phyloP scores from a whole-genome alignment of 2,329 filamentous ascomycete species.

The Penicillium sp. region DNA sequence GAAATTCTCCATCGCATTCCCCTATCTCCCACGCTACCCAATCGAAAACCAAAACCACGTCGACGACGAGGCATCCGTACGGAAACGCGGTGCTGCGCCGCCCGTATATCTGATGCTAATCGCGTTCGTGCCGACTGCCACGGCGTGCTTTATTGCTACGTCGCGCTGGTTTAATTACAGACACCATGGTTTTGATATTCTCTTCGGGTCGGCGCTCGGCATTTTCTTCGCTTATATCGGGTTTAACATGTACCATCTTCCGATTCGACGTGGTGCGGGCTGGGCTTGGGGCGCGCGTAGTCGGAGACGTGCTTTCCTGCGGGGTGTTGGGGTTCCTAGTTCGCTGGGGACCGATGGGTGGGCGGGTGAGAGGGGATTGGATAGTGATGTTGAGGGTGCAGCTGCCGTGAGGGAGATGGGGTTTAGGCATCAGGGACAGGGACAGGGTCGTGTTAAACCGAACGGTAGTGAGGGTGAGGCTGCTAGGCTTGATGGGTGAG shows the following conservation, averaged over 20 bases:
- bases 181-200: constrained; percentile 89
- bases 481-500: constrained; percentile 8
- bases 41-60: constrained; percentile 25
- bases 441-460: neutral
- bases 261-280: constrained; percentile 73
- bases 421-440: neutral
- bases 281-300: constrained; percentile 87
- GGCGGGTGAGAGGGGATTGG: constrained; percentile 16
- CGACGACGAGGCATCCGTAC: constrained; percentile 49
- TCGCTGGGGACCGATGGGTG: constrained; percentile 33
- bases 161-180: constrained; percentile 86
- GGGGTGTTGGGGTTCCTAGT: constrained; percentile 34
- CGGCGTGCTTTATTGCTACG: constrained; percentile 76
- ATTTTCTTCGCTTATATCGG: constrained; percentile 68
- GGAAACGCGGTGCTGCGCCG: constrained; percentile 76
- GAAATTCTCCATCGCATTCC: constrained; percentile 50
- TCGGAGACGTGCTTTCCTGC: constrained; percentile 65
- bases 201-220: constrained; percentile 81
- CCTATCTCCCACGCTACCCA: constrained; percentile 39
- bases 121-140: constrained; percentile 68
- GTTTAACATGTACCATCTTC: constrained; percentile 84
- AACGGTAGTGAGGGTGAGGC: neutral
- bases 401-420: constrained; percentile 1
- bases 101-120: constrained; percentile 73
- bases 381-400: constrained; percentile 23